Evolutionary conservation across 2,329 filamentous ascomycete species (phyloP), one percentile per base, ranked within the genome.

Genomic region (Hypoxylon sp.): DNA sequence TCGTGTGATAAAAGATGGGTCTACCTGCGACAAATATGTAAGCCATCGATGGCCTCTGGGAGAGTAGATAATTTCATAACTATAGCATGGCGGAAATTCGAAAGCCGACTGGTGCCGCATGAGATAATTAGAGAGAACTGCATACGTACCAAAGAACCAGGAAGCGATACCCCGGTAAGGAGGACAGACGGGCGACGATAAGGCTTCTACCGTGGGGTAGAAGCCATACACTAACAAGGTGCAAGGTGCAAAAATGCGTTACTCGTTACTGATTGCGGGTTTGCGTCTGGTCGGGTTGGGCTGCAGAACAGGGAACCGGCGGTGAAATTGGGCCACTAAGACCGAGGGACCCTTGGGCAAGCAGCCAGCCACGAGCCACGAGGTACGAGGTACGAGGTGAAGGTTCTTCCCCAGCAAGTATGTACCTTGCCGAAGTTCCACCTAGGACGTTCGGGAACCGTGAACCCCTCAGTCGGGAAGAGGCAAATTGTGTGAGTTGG

Each of bases 121-220:
- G 41, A 56, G 46, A 41, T 43, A 60, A 61, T 53, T 61, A 57
- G 46, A 59, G 56, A 60, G 46, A 56, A 44, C 57, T 43, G 41
- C 41, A 48, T 47, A 59, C 61, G 56, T 64, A 67, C 64, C 52
- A 59, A 64, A 49, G 48, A 59, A 64, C 64, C 48, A 59, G 61
- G 53, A 51, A 59, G 30, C 32, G 51, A 66, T 79, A 89, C 88
- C 86, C 91, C 91, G 77, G 92, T 89, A 19, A 88, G 91, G 65
- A 89, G 89, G 81, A 89, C 89, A 44, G 92, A 89, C 15, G 85
- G 85, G 2, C 89, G 75, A 91, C 91, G 39, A 89, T 91, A 11
- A 90, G 69, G 71, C 65, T 68, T 60, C 65, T 69, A 66, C 61
- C 68, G 71, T 62, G 70, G 71, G 71, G 69, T 69, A 70, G 89